Base-by-base conservation (phyloP, 306 rosid genomes). In the Senna siamea region DNA sequence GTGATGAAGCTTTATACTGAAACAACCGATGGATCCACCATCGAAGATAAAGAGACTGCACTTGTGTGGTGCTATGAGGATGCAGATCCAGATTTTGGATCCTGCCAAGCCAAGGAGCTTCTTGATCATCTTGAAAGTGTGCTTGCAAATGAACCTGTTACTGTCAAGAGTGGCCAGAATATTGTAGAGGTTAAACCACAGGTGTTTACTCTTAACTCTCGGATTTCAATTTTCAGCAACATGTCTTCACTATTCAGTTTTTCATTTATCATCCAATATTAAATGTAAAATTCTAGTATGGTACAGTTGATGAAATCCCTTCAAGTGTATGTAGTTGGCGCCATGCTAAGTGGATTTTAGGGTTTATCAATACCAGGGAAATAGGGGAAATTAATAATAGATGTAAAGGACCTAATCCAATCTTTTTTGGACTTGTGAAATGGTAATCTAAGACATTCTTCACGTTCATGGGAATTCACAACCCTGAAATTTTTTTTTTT, bases 81-180 rank as follows among this genome's bases (percentile, higher is more conserved):
- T 72, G 90, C 96, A 0, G 96, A 89, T 80, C 92, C 89, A 0
- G 96, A 89, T 78, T 89, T 89, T 11, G 96, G 96, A 34, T 87
- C 92, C 2, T 89, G 92, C 75, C 96, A 89, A 70, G 96, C 96
- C 26, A 89, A 89, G 92, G 96, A 89, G 66, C 96, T 89, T 76
- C 78, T 81, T 46, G 86, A 89, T 84, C 96, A 87, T 84, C 96
- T 89, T 23, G 92, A 89, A 80, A 89, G 92, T 43, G 96, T 89
- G 38, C 92, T 89, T 40, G 87, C 96, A 41, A 89, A 89, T 78
- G 96, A 89, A 78, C 96, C 96, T 0, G 96, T 89, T 54, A 85
- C 92, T 14, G 92, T 89, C 20, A 89, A 85, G 73, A 85, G 92
- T 52, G 96, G 92, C 7, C 89, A 78, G 76, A 83, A 65, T 13